Evolutionary conservation across 2,329 filamentous ascomycete species (phyloP), one percentile per base, ranked within the genome.

Genomic region (Exophiala alcalophila): DNA sequence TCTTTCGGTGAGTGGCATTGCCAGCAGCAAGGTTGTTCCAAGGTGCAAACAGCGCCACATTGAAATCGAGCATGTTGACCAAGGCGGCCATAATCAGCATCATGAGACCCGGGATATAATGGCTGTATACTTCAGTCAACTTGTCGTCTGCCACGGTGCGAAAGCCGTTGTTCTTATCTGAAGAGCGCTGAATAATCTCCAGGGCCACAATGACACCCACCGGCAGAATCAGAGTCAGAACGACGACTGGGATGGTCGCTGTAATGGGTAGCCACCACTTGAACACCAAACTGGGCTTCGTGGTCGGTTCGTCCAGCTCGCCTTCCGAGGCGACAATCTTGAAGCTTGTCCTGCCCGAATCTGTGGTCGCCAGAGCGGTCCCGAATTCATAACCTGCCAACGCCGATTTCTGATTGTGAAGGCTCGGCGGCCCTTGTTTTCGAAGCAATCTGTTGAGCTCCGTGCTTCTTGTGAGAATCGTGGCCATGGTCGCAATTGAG

Each of bases 21-120:
- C 47, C 45, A 9, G 36, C 47, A 18, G 38, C 37, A 10, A 57
- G 36, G 27, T 45, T 48, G 19, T 31, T 29, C 47, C 52, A 57
- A 10, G 55, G 55, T 15, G 44, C 45, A 28, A 56, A 56, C 26
- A 55, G 29, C 7, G 45, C 48, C 18, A 54, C 44, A 29, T 56
- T 54, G 44, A 57, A 57, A 23, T 57, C 53, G 12, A 57, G 42
- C 40, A 50, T 52, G 36, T 52, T 56, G 43, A 53, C 39, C n/a
- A 56, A 35, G 4, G 47, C 27, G 20, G 53, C 55, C 12, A 55
- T 24, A 15, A 55, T 43, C 35, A 57, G 20, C 44, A 53, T 53
- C 4, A 57, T 44, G 12, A 56, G 41, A 9, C 49, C 44, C 51
- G 47, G 61, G 11, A 64, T 54, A 28, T 61, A 63, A 9, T 61